phyloP scores from a whole-genome alignment of 257 asterid species.

The Nicotiana sylvestris region DNA sequence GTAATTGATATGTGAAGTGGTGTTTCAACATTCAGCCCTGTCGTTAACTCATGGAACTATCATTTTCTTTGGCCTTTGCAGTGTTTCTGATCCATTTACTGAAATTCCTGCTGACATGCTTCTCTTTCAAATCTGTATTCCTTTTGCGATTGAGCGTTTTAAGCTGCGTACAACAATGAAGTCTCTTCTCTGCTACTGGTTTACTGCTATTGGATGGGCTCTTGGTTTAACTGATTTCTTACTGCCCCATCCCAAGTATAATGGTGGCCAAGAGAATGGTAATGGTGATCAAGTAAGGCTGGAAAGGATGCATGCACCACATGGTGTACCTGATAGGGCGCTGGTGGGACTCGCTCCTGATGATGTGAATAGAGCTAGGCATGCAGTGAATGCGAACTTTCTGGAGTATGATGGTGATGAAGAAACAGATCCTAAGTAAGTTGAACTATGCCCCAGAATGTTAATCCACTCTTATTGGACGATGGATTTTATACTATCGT shows the following conservation, averaged over 20 bases:
- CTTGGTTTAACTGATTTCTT: slow-evolving; percentile 85
- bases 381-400: slow-evolving; percentile 36
- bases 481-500: background rate
- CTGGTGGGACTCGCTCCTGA: slow-evolving; percentile 42
- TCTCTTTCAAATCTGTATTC: slow-evolving; percentile 97
- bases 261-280: slow-evolving; percentile 67
- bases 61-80: slow-evolving; percentile 26
- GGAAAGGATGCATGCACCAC: slow-evolving; percentile 59
- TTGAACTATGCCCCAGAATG: slow-evolving; percentile 10
- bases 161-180: slow-evolving; percentile 85
- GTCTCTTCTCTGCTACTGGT: slow-evolving; percentile 90
- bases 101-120: slow-evolving; percentile 99
- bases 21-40: slow-evolving; percentile 5
- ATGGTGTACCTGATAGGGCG: slow-evolving; percentile 52
- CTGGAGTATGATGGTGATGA: slow-evolving; percentile 57
- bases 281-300: slow-evolving; percentile 66
- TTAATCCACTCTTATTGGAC: background rate
- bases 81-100: slow-evolving; percentile 97
- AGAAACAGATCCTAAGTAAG: slow-evolving; percentile 76
- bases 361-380: slow-evolving; percentile 41
- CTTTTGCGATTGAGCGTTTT: slow-evolving; percentile 94
- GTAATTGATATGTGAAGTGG: background rate
- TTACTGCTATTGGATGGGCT: slow-evolving; percentile 91
- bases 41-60: background rate
- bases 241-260: slow-evolving; percentile 89